Base-by-base conservation (phyloP, 352 stramenopile genomes). In the Chrysophaeum taylorii region DNA sequence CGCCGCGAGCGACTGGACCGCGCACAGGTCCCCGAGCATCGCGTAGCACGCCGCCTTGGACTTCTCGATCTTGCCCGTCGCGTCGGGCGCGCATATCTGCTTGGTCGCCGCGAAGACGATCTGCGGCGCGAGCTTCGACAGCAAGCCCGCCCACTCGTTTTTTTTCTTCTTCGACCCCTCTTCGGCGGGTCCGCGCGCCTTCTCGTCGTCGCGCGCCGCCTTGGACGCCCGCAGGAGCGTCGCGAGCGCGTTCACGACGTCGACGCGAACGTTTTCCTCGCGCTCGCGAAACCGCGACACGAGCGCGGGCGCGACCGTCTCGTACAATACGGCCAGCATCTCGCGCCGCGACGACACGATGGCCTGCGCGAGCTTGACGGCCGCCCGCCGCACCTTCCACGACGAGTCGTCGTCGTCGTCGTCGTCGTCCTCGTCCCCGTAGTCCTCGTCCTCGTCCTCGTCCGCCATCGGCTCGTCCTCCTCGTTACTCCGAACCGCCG, bases 241-340 rank as follows among this genome's bases (percentile, higher is more conserved):
- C 4, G 90, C 84, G 77, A 98, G 97, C 27, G 94, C 94, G 2
- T 84, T 85, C 79, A 99, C 92, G 5, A 98, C 89, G 70, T 97
- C 95, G 27, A 98, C 91, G 33, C 93, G 91, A 61, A 97, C 96
- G 77, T 98, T 99, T 71, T 99, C 95, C 82, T 99, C 95, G 42
- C 95, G 85, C 81, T 99, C 95, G 78, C 87, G 88, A 73, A 89
- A 89, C 29, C 83, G 73, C 50, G 75, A 71, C 0, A 89, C 77
- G n/a, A 90, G 71, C 53, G 81, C 81, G 41, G 69, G 70, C 36
- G 79, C 81, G 36, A 91, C 91, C 68, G 84, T 86, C 39, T 81
- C 82, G 76, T 92, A 94, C 16, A 95, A 73, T 21, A 86, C 72
- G 62, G 92, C 81, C 37, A 96, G 75, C 41, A 93, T 74, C 67